A percentile compares a stretch with the other conserved stretches of the same genome.
Conservation (phyloP, 768 basidiomycete species). For the Lactarius trivialis region DNA sequence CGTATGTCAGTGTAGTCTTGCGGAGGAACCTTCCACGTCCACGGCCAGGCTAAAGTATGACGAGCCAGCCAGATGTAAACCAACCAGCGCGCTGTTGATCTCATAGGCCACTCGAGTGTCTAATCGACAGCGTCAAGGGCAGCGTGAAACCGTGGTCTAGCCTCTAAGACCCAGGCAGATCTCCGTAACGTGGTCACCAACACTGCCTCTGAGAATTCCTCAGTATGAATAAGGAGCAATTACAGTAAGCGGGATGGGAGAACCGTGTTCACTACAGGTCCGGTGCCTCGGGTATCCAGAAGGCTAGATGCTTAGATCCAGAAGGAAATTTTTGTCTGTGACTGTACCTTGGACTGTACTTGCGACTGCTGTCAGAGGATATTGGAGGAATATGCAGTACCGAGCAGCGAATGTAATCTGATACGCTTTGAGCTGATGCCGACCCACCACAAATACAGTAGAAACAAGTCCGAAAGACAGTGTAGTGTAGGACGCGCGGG, state of each 20-base stretch:
- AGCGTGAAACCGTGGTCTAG: neutral
- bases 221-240: neutral
- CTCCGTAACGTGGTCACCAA: neutral
- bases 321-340: neutral
- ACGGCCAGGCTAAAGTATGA: neutral
- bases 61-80: neutral
- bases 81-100: neutral
- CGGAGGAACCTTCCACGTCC: neutral
- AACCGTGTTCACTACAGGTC: neutral
- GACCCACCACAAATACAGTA: conserved; percentile 5
- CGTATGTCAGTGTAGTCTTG: neutral
- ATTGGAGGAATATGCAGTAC: neutral
- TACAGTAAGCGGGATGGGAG: neutral
- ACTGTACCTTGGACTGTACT: too few relatives aligned
- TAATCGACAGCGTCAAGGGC: too few relatives aligned
- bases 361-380: neutral
- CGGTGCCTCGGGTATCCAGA: neutral
- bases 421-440: too few relatives aligned
- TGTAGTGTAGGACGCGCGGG: too few relatives aligned
- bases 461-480: neutral
- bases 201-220: neutral
- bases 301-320: neutral
- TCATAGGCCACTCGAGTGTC: neutral
- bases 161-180: neutral
- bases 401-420: neutral